Conservation (phyloP, 2,329 filamentous ascomycete genomes). For the Neopestalotiopsis clavispora region DNA sequence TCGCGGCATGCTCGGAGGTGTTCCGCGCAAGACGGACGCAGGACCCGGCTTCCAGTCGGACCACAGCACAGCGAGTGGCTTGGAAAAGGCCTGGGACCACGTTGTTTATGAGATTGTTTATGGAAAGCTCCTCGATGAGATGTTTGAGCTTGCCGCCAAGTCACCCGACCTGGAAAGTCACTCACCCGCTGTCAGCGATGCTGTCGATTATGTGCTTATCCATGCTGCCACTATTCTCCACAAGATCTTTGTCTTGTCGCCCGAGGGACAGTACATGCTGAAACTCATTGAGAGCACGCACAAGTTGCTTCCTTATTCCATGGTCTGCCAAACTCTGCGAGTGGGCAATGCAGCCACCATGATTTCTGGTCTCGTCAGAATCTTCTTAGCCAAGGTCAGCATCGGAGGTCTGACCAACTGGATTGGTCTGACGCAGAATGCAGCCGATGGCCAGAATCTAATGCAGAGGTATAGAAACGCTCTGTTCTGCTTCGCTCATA, state of each 20-base stretch:
- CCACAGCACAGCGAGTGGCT: conserved; percentile 59
- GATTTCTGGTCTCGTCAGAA: conserved; percentile 75
- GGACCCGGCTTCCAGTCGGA: not conserved
- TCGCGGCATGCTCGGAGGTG: conserved; percentile 68
- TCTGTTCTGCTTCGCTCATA: no score
- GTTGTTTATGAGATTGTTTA: conserved; percentile 71
- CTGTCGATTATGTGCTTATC: conserved; percentile 59
- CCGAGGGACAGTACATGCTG: conserved; percentile 76
- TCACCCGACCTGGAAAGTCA: conserved; percentile 69
- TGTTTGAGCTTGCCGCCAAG: conserved; percentile 65
- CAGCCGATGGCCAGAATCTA: conserved; percentile 81
- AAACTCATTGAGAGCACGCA: conserved; percentile 74
- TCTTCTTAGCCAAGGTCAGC: conserved; percentile 79
- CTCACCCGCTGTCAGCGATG: conserved; percentile 64
- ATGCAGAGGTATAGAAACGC: conserved; percentile 58
- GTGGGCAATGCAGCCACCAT: conserved; percentile 82
- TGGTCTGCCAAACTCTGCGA: conserved; percentile 74
- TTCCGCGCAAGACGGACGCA: conserved; percentile 34
- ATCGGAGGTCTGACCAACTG: conserved; percentile 78
- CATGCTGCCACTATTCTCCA: conserved; percentile 78
- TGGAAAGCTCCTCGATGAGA: conserved; percentile 66
- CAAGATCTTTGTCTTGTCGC: conserved; percentile 73
- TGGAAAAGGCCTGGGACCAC: conserved; percentile 69
- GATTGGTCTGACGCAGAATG: conserved; percentile 73
- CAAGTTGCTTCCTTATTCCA: conserved; percentile 71